Evolutionary conservation across 495 filamentous ascomycete species (phyloP).

Genomic region (Viridothelium virens): DNA sequence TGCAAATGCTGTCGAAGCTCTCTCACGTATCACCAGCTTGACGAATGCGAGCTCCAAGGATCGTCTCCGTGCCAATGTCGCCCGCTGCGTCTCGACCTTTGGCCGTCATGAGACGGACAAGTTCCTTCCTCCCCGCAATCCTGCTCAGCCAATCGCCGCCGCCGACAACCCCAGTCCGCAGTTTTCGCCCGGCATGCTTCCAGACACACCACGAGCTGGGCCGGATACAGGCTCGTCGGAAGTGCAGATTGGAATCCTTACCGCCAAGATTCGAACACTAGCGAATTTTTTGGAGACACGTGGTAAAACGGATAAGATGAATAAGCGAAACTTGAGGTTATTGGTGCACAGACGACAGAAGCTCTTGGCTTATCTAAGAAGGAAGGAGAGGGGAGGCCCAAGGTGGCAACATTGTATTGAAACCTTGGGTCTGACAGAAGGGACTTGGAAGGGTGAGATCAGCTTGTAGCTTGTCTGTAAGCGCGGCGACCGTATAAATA

Average conservation of each 20-base stretch:
- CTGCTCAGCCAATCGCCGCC: neutral
- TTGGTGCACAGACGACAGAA: slow-evolving; percentile 88
- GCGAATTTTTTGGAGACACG: slow-evolving; percentile 50
- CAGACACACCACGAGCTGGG: slow-evolving; percentile 62
- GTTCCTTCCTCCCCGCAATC: slow-evolving; percentile 35
- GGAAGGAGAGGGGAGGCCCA: slow-evolving; percentile 81
- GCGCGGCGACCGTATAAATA: too few relatives aligned
- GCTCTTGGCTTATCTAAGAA: slow-evolving; percentile 72
- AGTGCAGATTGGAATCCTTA: slow-evolving; percentile 96
- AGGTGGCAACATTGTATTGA: slow-evolving; percentile 78
- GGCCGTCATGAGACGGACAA: slow-evolving; percentile 86
- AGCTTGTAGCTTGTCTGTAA: slow-evolving; percentile 45
- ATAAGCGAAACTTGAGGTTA: slow-evolving; percentile 79
- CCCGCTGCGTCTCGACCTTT: slow-evolving; percentile 77
- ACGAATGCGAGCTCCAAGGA: slow-evolving; percentile 69
- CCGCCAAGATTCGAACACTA: slow-evolving; percentile 81
- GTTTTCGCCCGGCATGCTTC: neutral
- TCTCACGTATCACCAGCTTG: slow-evolving; percentile 67
- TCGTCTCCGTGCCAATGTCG: slow-evolving; percentile 66
- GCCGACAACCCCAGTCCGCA: neutral
- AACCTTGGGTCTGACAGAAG: slow-evolving; percentile 76
- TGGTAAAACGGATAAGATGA: slow-evolving; percentile 71
- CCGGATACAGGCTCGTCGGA: slow-evolving; percentile 89
- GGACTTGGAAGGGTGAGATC: slow-evolving; percentile 81
- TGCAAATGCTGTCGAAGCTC: slow-evolving; percentile 52